These are phyloP conservation scores for Cunninghamia lanceolata DNA, from an alignment of 75 land plant species.

Conservation along the genomic window DNA sequence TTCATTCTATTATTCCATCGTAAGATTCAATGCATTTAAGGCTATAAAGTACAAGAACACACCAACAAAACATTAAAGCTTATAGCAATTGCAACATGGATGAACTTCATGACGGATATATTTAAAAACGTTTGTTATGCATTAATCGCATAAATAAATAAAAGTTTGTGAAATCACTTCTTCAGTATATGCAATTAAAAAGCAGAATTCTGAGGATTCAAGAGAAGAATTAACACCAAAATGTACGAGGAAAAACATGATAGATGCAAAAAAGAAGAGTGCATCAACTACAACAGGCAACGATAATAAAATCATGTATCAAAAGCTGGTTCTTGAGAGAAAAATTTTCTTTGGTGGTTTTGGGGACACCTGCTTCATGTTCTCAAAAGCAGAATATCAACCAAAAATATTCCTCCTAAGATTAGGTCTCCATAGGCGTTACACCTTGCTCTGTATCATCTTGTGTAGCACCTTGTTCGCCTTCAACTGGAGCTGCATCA, in stretches of 20 bases:
- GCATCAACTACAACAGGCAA: neutral
- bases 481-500: constrained; percentile 24
- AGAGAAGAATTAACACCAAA: neutral
- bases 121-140: neutral
- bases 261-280: neutral
- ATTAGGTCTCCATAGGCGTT: constrained; percentile 35
- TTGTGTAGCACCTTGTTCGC: constrained; percentile 26
- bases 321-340: neutral
- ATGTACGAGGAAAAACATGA: neutral
- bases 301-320: neutral
- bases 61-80: no score
- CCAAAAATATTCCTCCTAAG: neutral
- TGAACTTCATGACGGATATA: neutral
- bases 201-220: neutral
- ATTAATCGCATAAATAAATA: neutral
- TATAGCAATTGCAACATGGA: neutral
- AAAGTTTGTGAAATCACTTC: neutral
- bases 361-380: neutral
- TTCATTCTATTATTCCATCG: neutral
- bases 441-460: constrained; percentile 22
- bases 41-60: neutral
- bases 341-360: neutral
- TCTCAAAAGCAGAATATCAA: neutral
- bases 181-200: neutral
- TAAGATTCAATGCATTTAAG: neutral